Conservation (phyloP, 1,284 basidiomycete genomes). For the Ustilago crameri region DNA sequence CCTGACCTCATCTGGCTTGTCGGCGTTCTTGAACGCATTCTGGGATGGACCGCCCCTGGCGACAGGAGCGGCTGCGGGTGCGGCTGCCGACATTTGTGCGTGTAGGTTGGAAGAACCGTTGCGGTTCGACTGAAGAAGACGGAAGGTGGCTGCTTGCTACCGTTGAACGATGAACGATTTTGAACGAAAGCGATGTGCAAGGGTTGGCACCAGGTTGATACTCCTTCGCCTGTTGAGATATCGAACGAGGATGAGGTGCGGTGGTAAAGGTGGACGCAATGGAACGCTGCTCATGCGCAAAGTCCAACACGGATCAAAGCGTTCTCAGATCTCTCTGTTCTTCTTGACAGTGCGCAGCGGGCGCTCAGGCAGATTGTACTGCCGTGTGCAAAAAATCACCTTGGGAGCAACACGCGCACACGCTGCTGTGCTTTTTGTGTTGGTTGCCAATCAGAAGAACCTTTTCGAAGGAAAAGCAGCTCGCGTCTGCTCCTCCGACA, state of each 20-base stretch:
- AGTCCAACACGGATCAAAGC: slow-evolving; percentile 11
- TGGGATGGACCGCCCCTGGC: slow-evolving; percentile 34
- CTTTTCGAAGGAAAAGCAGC: slow-evolving; percentile 27
- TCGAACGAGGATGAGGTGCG: background rate
- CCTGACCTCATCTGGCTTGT: slow-evolving; percentile 68
- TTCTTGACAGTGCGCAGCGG: slow-evolving; percentile 1
- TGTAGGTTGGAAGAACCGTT: background rate
- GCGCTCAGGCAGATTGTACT: background rate
- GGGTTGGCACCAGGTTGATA: background rate
- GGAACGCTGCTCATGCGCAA: background rate
- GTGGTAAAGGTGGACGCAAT: background rate
- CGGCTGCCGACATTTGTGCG: slow-evolving; percentile 41
- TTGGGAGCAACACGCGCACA: slow-evolving; percentile 8
- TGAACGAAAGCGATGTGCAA: background rate
- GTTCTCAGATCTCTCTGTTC: slow-evolving; percentile 9
- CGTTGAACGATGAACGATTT: background rate
- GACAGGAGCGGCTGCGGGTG: slow-evolving; percentile 41
- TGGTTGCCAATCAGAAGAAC: slow-evolving; percentile 31
- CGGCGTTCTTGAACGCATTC: slow-evolving; percentile 67
- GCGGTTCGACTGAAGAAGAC: background rate
- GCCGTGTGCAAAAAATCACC: background rate
- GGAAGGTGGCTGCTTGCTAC: background rate
- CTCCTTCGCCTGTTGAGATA: background rate
- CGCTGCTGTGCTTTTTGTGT: slow-evolving; percentile 9
- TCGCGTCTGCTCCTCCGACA: slow-evolving; percentile 2